Base-by-base conservation (phyloP, 805 yeast genomes). In the Maudiozyma bulderi region DNA sequence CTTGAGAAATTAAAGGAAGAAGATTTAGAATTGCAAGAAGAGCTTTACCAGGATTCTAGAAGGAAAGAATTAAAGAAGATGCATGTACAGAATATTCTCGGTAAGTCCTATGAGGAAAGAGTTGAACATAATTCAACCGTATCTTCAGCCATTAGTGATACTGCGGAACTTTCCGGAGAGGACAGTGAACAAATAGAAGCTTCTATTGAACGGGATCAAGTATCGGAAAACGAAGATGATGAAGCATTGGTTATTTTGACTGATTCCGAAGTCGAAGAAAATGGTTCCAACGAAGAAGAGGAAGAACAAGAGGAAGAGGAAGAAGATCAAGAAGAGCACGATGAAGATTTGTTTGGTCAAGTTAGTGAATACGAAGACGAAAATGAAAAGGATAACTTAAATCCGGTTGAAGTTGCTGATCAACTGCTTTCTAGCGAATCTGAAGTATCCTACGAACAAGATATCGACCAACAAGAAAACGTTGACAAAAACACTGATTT, bases 1-100 rank as follows among this genome's bases (percentile, higher is more conserved):
- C 48, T 62, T 38, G 47, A 52, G 11, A 43, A 54, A 2, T 20
- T 58, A 28, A 43, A 53, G 11, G 58, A 54, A 3, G 52, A 52
- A 3, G 47, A 40, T 20, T 10, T n/a, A 28, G 32, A 26, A 15
- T 42, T 46, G 8, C 35, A 44, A 29, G 43, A 29, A n/a, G 43
- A 47, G 28, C 10, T 44, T 14, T 44, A 42, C 10, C 48, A 49
- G 10, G 33, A 20, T 30, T 28, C 43, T 9, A 34, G 44, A 38
- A 45, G 38, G 30, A 29, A 50, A 8, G 56, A 54, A 15, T 37
- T 45, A 8, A 28, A 42, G 8, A 33, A 31, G 1, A 38, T 8
- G n/a, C 6, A 40, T 9, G 29, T 46, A 6, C 29, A 47, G 7
- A 20, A 29, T 3, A 31, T 44, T 6, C 20, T 44, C 10, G 37